Base-by-base conservation (phyloP, 805 yeast genomes). In the Cyberlindnera xylosilytica region DNA sequence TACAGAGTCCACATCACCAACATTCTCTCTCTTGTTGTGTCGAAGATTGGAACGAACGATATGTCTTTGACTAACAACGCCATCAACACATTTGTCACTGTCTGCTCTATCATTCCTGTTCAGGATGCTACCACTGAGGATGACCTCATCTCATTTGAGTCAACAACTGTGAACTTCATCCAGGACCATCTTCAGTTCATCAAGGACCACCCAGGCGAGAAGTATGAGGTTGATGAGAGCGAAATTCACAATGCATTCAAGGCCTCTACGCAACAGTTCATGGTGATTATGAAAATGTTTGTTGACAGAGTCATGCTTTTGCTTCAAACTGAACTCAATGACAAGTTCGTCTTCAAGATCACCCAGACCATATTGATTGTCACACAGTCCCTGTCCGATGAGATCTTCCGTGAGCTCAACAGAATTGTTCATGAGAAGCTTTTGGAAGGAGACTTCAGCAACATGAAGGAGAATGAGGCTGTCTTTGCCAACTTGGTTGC, bases 21-120 rank as follows among this genome's bases (percentile, higher is more conserved):
- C 41, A 67, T 93, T 13, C 59, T 90, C 30, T 76, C 81, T 20
- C 70, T 87, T 61, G 66, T 82, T 2, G 60, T 89, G 7, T 86
- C 89, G 0, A 96, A 93, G 23, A 79, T 93, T 22, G 98, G 93
- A 58, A 77, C 90, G 1, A 93, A 90, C 58, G 99, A 93, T 61
- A 71, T 88, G 37, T 72, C 70, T 12, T 78, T 90, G 57, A 82
- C 96, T 0, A 70, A 80, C 13, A 73, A 78, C 39, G 75, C 95
- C 0, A 64, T 90, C 31, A 76, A 81, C 44, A 73, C 85, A 16
- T 73, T 93, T 42, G 83, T 87, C 10, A 70, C 87, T 0, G 75
- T 83, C 19, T 81, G 88, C 1, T 69, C 83, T 6, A 83, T 81
- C 42, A 76, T 85, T 3, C 97, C 97, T 1, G 70, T 89, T 47